Conservation (phyloP, 2,329 filamentous ascomycete genomes). For the Sporothrix sp. region DNA sequence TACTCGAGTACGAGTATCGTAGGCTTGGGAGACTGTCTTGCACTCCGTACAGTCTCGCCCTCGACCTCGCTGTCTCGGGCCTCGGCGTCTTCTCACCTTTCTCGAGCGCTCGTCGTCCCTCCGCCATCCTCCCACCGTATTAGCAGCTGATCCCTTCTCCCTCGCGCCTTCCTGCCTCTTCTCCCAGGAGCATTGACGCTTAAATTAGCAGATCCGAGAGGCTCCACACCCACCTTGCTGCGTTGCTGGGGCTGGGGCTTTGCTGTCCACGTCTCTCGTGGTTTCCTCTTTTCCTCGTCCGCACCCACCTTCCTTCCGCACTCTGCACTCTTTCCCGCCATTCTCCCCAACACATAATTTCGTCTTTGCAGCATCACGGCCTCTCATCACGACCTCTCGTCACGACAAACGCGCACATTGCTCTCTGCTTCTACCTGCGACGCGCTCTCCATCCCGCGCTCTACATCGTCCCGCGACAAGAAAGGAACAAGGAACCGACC, state of each 20-base stretch:
- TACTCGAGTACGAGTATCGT: too few relatives aligned
- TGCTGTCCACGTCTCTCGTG: conserved; percentile 3
- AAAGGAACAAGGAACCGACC: neutral
- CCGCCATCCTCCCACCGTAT: neutral
- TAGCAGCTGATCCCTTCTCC: neutral
- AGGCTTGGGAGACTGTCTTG: too few relatives aligned
- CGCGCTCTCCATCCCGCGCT: neutral
- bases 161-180: neutral
- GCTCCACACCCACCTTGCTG: conserved; percentile 1
- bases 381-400: neutral
- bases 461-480: conserved; percentile 1
- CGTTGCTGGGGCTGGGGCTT: conserved; percentile 12
- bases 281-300: conserved; percentile 2
- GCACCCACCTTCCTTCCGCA: conserved; percentile 3
- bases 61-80: neutral
- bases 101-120: neutral
- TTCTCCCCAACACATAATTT: neutral
- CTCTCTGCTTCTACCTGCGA: neutral
- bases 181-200: conserved; percentile 6
- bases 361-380: neutral
- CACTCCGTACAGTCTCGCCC: too few relatives aligned
- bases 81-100: neutral
- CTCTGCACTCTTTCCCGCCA: neutral
- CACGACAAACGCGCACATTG: neutral
- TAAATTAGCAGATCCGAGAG: conserved; percentile 7